phyloP scores from a whole-genome alignment of 2,329 filamentous ascomycete genomes.

The Kalmusia sp. region DNA sequence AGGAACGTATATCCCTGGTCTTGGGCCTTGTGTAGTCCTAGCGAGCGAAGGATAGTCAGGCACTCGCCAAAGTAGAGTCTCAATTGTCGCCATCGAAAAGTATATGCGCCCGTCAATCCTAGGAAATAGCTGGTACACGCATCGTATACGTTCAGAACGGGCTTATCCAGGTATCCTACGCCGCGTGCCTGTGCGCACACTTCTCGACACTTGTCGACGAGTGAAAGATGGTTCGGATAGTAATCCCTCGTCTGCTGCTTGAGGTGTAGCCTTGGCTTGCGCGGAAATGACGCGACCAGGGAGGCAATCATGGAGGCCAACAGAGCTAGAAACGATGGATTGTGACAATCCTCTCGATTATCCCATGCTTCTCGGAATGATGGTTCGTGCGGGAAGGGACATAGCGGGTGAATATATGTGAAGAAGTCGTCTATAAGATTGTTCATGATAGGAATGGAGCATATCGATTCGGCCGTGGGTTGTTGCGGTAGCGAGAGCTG shows the following conservation, averaged over 20 bases:
- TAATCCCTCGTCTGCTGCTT: conserved; percentile 70
- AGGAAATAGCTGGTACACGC: conserved; percentile 80
- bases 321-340: conserved; percentile 72
- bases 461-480: conserved; percentile 71
- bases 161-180: conserved; percentile 60
- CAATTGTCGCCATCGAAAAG: conserved; percentile 70
- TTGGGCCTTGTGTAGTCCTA: conserved; percentile 68
- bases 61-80: conserved; percentile 77
- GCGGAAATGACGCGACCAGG: conserved; percentile 78
- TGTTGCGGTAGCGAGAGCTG: conserved; percentile 56
- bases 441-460: conserved; percentile 71
- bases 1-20: conserved; percentile 49
- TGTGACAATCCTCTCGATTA: conserved; percentile 70
- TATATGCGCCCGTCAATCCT: conserved; percentile 71
- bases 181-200: conserved; percentile 74
- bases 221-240: conserved; percentile 72
- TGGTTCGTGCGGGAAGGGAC: conserved; percentile 80
- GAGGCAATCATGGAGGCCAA: conserved; percentile 76
- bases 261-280: conserved; percentile 73
- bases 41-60: conserved; percentile 70
- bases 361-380: conserved; percentile 75
- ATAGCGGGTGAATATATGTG: conserved; percentile 79
- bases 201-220: conserved; percentile 74
- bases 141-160: conserved; percentile 64
- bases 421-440: conserved; percentile 82